Evolutionary conservation across 148 eudicot genomes (phyloP), one percentile per base, ranked within the genome.

Genomic region (Bassia scoparia): DNA sequence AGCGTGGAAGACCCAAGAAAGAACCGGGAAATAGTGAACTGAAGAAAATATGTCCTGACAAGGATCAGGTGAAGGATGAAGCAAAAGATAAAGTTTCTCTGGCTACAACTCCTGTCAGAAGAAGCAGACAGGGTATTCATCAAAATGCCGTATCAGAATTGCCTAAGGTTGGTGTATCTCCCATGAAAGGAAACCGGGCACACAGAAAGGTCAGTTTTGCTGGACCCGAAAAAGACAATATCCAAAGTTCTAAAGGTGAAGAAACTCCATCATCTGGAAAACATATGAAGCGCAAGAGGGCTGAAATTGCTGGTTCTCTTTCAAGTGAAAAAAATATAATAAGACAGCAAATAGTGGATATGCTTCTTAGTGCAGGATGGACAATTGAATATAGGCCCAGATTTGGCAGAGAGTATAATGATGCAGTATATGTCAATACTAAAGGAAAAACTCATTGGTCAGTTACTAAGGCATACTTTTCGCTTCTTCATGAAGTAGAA

Each of bases 311-410:
- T 56, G 78, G 82, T 72, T 77, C 79, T 26, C 50, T 38, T 23
- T 14, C 76, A 15, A 76, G 76, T 49, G 74, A 86, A 67, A 87
- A 88, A 78, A 83, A 88, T 77, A 48, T 73, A 29, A 70, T 91
- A 16, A 84, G 89, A 77, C 81, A 92, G 34, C 85, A 84, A 78
- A 92, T 95, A 52, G 81, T 83, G 6, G 81, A 68, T 16, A 83
- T 92, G 90, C 86, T 95, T 53, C 53, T 33, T 31, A 76, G 75
- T 58, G 90, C 92, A 24, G 99, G 99, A 14, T 95, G 99, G 99
- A 88, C 82, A 67, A 71, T 92, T 74, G 86, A 95, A 37, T 72
- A 82, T 68, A 81, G 89, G 80, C 96, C 87, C 21, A 83, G 99
- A 81, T 59, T 38, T 33, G 80, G 86, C 55, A 85, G 77, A 75